phyloP scores from a whole-genome alignment of 805 yeast genomes.

The Pichia sporocuriosa region DNA sequence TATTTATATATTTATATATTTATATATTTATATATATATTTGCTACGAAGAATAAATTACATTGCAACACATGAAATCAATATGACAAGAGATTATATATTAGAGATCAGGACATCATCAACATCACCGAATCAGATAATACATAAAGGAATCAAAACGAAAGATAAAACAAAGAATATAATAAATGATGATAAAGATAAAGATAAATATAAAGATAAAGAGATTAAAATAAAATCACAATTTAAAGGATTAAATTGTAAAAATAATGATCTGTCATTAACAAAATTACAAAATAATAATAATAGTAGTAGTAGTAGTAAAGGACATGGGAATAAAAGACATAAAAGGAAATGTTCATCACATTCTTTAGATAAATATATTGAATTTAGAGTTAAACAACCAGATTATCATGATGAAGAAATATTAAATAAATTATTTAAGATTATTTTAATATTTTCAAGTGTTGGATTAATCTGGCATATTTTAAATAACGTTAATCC shows the following conservation, averaged over 20 bases:
- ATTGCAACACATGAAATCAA: background rate
- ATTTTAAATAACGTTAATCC: slow-evolving; percentile 13
- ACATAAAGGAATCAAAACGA: no score
- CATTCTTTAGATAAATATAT: slow-evolving; percentile 13
- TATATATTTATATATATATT: no score
- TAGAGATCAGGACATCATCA: slow-evolving; percentile 23
- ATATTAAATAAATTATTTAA: background rate
- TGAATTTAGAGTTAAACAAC: slow-evolving; percentile 12
- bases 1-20: no score
- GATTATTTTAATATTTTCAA: slow-evolving; percentile 3
- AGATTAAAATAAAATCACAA: background rate
- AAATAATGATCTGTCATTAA: background rate
- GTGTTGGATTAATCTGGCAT: slow-evolving; percentile 9
- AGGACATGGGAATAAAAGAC: background rate
- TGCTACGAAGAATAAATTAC: background rate
- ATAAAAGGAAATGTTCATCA: background rate
- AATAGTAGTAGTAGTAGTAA: background rate
- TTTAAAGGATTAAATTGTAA: slow-evolving; percentile 1
- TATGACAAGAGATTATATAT: slow-evolving; percentile 23
- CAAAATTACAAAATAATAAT: background rate
- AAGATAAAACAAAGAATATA: no score
- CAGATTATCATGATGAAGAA: background rate
- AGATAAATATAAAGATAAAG: background rate
- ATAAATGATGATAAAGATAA: background rate
- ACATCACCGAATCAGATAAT: no score